A percentile compares a stretch with the other conserved stretches of the same genome.
Evolutionary conservation across 2,329 filamentous ascomycete species (phyloP).

Genomic region (Fusarium tricinctum): DNA sequence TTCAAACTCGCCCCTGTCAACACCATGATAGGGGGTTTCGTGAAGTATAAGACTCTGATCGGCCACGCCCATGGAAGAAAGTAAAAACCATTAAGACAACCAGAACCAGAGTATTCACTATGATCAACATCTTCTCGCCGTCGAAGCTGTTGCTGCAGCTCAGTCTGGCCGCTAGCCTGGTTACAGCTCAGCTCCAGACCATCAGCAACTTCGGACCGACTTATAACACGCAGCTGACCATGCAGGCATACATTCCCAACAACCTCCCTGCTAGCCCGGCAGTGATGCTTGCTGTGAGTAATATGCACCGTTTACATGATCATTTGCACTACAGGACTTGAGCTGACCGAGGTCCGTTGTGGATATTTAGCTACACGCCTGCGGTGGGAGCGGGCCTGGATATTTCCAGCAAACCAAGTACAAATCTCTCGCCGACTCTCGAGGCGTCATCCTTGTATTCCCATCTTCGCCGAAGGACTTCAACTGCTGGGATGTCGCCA

Average conservation of each 20-base stretch:
- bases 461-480: conserved; percentile 6
- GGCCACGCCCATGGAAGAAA: background rate
- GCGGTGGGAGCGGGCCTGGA: conserved; percentile 4
- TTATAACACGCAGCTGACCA: conserved; percentile 1
- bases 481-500: conserved; percentile 21
- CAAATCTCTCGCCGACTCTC: conserved; percentile 6
- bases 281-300: conserved; percentile 11
- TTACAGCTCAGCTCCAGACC: conserved; percentile 27
- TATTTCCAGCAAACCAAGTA: conserved; percentile 22
- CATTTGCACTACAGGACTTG: rapidly evolving
- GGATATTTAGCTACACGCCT: background rate
- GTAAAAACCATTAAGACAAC: rapidly evolving
- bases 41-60: conserved; percentile 2
- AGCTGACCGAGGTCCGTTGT: background rate
- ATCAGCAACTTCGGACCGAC: conserved; percentile 22
- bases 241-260: conserved; percentile 14
- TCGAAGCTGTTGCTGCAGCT: conserved; percentile 16
- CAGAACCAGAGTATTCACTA: background rate
- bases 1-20: background rate
- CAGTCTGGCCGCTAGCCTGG: conserved; percentile 13
- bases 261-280: conserved; percentile 14
- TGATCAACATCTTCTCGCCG: conserved; percentile 14
- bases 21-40: rapidly evolving
- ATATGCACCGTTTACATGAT: background rate
- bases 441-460: conserved; percentile 11